Base-by-base conservation (phyloP, 306 rosid species). In the Prunus mira region DNA sequence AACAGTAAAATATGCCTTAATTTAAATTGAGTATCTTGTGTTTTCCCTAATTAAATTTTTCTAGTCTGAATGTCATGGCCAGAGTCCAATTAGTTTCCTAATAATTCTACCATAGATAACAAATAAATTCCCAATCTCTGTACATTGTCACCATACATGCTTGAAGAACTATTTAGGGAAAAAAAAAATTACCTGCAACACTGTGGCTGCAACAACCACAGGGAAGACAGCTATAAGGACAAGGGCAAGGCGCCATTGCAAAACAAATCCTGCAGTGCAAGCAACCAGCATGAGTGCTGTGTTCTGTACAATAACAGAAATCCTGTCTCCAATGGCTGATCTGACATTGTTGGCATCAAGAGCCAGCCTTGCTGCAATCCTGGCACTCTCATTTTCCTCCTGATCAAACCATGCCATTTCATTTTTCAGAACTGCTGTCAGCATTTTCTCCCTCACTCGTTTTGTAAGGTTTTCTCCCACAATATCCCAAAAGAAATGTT, bases 151-250 rank as follows among this genome's bases (percentile, higher is more conserved):
- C 14, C 63, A 72, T 46, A 20, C 17, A 68, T 61, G 67, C 57
- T 71, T 50, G 32, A 43, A 27, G 69, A 41, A 63, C 67, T 45
- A 78, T 58, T 57, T 32, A 41, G 75, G 27, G 41, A 73, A 79
- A 72, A 75, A 22, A 24, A 54, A 72, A 65, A 78, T 46, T 79
- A 93, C 98, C 98, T 93, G 98, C 82, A 95, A 86, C 79, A 95
- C 99, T 4, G 97, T 95, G 86, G 99, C 99, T 15, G 97, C 99
- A 74, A 95, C 99, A 68, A 95, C 99, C 68, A 95, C 91, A 47
- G 99, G 99, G 82, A 91, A 91, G 83, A 93, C 97, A n/a, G 96
- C 97, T 56, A 93, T 80, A 7, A 93, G 97, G 71, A 91, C 97
- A 28, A 93, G 98, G 43, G 98, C 90, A 73, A 93, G 98, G 68